Base-by-base conservation (phyloP, 2,329 filamentous ascomycete species). In the Xylaria sp. region DNA sequence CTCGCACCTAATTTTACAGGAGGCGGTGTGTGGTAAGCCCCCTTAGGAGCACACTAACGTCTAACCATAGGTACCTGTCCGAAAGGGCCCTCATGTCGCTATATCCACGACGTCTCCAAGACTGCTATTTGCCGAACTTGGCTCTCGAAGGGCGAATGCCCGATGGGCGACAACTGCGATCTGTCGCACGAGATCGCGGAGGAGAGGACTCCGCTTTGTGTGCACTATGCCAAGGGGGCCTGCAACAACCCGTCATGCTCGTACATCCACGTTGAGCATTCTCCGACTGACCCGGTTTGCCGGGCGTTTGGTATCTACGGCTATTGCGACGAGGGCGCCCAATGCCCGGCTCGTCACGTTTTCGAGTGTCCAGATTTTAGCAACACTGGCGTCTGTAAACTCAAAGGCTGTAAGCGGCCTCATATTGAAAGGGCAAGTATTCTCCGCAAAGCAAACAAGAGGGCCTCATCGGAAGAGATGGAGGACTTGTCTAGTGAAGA, bases 281-380 rank as follows among this genome's bases (percentile, higher is more conserved):
- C 90, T 68, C 87, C 91, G 68, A 84, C 85, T 74, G 92, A 94
- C 53, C 88, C 85, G 31, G 92, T 97, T 50, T 99, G 95, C 79
- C 86, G 88, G 70, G 80, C 87, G 19, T 98, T 99, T 81, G 94
- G 92, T 28, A 87, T 88, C 57, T 85, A 94, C 73, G 94, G 95
- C 56, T 98, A 93, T 78, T 98, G 95, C 80, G 89, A 91, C 65
- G 91, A 91, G 75, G 95, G 94, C 64, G 84, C 85, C 59, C 78
- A 83, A 58, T 98, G 95, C 78, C 78, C 86, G 63, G 88, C 95
- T 67, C 90, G 93, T 64, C 95, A 99, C 80, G 90, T 94, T 61
- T 90, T 90, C 78, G 94, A 98, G 78, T 98, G 95, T 78, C 94
- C 95, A 66, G 91, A 96, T 76, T 97, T 96, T 82, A 92, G 92